phyloP scores from a whole-genome alignment of 495 filamentous ascomycete genomes.

The Opeltia flavorubescens region DNA sequence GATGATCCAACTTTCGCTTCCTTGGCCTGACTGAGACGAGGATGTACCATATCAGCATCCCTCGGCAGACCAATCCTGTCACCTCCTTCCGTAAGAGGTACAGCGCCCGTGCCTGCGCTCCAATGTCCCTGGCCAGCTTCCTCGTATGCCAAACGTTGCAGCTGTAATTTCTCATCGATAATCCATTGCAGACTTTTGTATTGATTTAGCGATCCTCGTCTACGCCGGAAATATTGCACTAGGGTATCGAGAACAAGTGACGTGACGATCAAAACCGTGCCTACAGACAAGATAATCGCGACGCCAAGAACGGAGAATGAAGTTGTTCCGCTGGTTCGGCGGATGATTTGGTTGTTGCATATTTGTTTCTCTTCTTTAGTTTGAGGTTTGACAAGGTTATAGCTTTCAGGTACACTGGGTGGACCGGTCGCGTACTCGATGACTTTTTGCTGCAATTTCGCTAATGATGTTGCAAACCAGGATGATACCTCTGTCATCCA shows the following conservation, averaged over 20 bases:
- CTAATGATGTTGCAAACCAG: constrained; percentile 17
- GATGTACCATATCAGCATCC: constrained; percentile 1
- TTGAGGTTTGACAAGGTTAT: neutral
- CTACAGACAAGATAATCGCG: constrained; percentile 16
- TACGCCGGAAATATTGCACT: constrained; percentile 5
- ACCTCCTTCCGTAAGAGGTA: constrained; percentile 10
- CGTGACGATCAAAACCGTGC: constrained; percentile 15
- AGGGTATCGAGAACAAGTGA: constrained; percentile 9
- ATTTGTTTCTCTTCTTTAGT: constrained; percentile 1
- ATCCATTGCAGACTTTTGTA: constrained; percentile 16
- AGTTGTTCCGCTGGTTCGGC: constrained; percentile 5
- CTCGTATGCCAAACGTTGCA: constrained; percentile 19
- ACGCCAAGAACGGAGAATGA: constrained; percentile 16
- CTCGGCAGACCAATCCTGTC: constrained; percentile 6
- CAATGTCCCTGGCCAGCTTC: constrained; percentile 17
- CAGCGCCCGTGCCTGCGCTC: constrained; percentile 5
- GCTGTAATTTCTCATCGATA: constrained; percentile 15
- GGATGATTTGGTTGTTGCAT: constrained; percentile 10
- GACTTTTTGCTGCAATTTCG: constrained; percentile 15
- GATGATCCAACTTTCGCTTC: too few relatives aligned
- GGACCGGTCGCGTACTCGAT: constrained; percentile 18
- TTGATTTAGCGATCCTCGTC: constrained; percentile 3
- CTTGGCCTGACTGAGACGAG: neutral
- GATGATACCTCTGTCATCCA: constrained; percentile 20
- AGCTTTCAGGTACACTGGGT: neutral